Evolutionary conservation across 2,329 filamentous ascomycete genomes (phyloP).

Genomic region (Botrytis galanthina): DNA sequence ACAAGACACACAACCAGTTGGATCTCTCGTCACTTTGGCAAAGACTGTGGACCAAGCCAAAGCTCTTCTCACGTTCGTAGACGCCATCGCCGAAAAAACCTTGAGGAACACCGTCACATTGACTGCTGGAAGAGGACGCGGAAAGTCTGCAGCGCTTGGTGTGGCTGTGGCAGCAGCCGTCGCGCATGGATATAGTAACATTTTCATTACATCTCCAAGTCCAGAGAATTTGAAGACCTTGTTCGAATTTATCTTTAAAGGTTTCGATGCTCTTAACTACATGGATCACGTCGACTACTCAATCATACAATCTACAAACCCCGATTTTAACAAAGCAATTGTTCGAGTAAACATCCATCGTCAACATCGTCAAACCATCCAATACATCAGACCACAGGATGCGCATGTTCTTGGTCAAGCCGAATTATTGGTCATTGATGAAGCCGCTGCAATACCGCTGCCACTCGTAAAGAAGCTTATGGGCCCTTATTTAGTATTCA

Average conservation of each 20-base stretch:
- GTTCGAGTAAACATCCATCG: slow-evolving; percentile 94
- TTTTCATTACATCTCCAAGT: slow-evolving; percentile 97
- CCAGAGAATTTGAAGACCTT: slow-evolving; percentile 98
- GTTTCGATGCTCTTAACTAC: slow-evolving; percentile 91
- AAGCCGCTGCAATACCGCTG: slow-evolving; percentile 92
- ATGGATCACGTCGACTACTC: slow-evolving; percentile 96
- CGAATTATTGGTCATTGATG: slow-evolving; percentile 93
- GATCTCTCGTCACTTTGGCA: slow-evolving; percentile 78
- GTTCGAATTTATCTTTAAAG: slow-evolving; percentile 98
- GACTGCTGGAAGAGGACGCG: slow-evolving; percentile 89
- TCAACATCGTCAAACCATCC: slow-evolving; percentile 94
- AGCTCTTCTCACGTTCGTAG: slow-evolving; percentile 92
- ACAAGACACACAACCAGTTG: slow-evolving; percentile 80
- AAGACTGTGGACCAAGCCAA: slow-evolving; percentile 95
- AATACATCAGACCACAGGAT: slow-evolving; percentile 97
- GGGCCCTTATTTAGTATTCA: slow-evolving; percentile 96
- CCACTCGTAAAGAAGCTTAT: slow-evolving; percentile 91
- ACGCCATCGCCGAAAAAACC: slow-evolving; percentile 95
- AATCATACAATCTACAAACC: slow-evolving; percentile 96
- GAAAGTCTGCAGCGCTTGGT: slow-evolving; percentile 94
- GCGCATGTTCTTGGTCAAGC: slow-evolving; percentile 93
- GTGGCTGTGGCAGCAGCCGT: slow-evolving; percentile 92
- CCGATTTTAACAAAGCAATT: slow-evolving; percentile 98
- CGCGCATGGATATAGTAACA: slow-evolving; percentile 96
- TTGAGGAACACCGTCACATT: slow-evolving; percentile 88